Percentiles rank a stretch among this genome's conserved stretches.
These are phyloP conservation scores for Peronospora farinosa DNA, from an alignment of 352 stramenopile species.

Conservation along the genomic window DNA sequence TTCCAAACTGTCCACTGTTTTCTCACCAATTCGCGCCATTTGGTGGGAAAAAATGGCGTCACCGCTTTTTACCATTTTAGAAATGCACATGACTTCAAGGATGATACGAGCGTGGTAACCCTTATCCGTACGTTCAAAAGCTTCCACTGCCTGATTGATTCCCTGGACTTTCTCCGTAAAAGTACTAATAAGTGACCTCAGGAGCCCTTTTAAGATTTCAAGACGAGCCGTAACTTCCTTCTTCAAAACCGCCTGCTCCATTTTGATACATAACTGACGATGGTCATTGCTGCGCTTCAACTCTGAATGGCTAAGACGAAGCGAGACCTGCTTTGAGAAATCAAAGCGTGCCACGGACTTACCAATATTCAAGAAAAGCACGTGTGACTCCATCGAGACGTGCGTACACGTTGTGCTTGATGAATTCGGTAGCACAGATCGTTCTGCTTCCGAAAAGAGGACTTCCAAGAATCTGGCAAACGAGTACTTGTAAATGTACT, in stretches of 20 bases:
- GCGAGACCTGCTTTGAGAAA: conserved; percentile 37
- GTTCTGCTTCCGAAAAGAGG: conserved; percentile 85
- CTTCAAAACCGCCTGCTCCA: conserved; percentile 25
- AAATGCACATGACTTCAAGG: conserved; percentile 64
- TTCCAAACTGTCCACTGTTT: conserved; percentile 31
- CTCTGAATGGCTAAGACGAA: conserved; percentile 27
- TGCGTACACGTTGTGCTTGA: conserved; percentile 32
- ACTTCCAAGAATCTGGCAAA: conserved; percentile 97
- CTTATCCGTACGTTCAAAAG: conserved; percentile 50
- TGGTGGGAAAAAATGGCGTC: conserved; percentile 33
- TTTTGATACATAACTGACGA: conserved; percentile 11
- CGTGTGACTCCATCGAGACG: conserved; percentile 50
- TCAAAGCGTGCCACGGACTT: conserved; percentile 70
- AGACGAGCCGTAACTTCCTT: conserved; percentile 28
- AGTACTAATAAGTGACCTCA: conserved; percentile 40
- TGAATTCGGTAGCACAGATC: conserved; percentile 7
- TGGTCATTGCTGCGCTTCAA: conserved; percentile 10
- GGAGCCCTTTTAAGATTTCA: conserved; percentile 27
- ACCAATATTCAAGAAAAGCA: conserved; percentile 78
- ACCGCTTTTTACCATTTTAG: conserved; percentile 36
- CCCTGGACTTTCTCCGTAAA: conserved; percentile 62
- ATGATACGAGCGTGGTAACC: conserved; percentile 51
- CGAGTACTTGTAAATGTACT: conserved; percentile 95
- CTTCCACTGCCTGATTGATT: conserved; percentile 51
- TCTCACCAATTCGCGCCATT: conserved; percentile 32